phyloP scores from a whole-genome alignment of 805 yeast genomes.

The Ogataea methanolica region DNA sequence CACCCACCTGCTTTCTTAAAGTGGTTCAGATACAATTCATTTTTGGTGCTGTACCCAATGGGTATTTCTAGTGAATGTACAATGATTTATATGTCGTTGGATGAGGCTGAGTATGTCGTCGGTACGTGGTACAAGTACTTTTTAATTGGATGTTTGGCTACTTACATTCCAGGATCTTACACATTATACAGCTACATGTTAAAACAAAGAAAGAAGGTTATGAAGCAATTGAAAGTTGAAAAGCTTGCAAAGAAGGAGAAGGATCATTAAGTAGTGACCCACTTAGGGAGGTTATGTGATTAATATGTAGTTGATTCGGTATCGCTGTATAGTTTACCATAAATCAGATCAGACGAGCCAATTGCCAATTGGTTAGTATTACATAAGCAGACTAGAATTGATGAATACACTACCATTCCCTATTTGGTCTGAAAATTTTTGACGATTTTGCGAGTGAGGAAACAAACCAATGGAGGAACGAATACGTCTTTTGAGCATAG shows the following conservation, averaged over 20 bases:
- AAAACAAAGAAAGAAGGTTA: slow-evolving; percentile 75
- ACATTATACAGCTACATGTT: slow-evolving; percentile 84
- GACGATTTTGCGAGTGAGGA: too few species aligned
- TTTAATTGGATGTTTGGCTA: slow-evolving; percentile 51
- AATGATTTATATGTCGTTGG: slow-evolving; percentile 65
- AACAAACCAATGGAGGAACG: too few species aligned
- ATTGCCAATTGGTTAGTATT: too few species aligned
- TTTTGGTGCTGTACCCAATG: slow-evolving; percentile 78
- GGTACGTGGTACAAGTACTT: slow-evolving; percentile 50
- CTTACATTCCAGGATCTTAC: slow-evolving; percentile 86
- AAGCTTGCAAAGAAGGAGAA: background rate
- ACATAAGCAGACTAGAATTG: too few species aligned
- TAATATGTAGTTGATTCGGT: too few species aligned
- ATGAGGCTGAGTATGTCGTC: slow-evolving; percentile 53
- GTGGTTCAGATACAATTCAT: slow-evolving; percentile 77
- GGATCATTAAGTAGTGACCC: too few species aligned
- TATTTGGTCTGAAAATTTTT: too few species aligned
- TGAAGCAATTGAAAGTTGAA: slow-evolving; percentile 36
- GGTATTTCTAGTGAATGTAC: slow-evolving; percentile 86
- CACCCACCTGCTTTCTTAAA: slow-evolving; percentile 55
- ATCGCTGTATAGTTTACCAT: too few species aligned
- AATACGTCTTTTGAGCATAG: too few species aligned
- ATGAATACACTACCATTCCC: too few species aligned
- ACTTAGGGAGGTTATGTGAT: too few species aligned
- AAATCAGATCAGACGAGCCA: too few species aligned